Percentiles rank a stretch among this genome's conserved stretches.
These are phyloP conservation scores for Zea luxurians DNA, from an alignment of 176 grass and related monocot genomes.

Conservation along the genomic window DNA sequence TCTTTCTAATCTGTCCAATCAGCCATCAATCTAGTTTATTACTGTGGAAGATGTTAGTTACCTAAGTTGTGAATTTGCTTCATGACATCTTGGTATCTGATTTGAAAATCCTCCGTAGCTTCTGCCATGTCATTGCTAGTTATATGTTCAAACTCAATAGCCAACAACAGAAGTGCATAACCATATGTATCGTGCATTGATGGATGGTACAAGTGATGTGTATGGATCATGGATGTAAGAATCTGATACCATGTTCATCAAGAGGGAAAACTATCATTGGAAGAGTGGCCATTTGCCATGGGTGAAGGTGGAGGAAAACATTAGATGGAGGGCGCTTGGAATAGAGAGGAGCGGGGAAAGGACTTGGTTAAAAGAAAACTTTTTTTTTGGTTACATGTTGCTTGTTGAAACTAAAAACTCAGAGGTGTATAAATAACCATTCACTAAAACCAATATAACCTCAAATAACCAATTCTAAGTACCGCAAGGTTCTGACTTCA, in stretches of 20 bases:
- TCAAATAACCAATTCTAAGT: neutral
- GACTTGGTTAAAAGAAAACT: neutral
- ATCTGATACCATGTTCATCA: neutral
- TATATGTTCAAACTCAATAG: neutral
- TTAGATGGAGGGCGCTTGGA: too few relatives aligned
- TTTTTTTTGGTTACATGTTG: neutral
- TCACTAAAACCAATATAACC: neutral
- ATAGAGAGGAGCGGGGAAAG: neutral
- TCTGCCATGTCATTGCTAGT: neutral
- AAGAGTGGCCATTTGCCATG: neutral
- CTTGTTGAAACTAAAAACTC: neutral
- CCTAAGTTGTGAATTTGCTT: neutral
- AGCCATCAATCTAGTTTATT: neutral
- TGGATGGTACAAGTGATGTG: neutral
- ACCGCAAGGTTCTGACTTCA: too few relatives aligned
- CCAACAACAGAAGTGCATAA: too few relatives aligned
- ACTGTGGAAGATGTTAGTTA: neutral
- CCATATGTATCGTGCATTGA: neutral
- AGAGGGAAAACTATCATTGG: neutral
- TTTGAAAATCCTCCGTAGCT: neutral
- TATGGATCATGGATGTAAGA: neutral
- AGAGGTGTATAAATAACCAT: neutral
- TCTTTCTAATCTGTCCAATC: neutral
- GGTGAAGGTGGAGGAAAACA: neutral
- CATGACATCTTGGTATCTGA: neutral